Evolutionary conservation across 2,329 filamentous ascomycete species (phyloP).

Genomic region (Fusarium albosuccineum): DNA sequence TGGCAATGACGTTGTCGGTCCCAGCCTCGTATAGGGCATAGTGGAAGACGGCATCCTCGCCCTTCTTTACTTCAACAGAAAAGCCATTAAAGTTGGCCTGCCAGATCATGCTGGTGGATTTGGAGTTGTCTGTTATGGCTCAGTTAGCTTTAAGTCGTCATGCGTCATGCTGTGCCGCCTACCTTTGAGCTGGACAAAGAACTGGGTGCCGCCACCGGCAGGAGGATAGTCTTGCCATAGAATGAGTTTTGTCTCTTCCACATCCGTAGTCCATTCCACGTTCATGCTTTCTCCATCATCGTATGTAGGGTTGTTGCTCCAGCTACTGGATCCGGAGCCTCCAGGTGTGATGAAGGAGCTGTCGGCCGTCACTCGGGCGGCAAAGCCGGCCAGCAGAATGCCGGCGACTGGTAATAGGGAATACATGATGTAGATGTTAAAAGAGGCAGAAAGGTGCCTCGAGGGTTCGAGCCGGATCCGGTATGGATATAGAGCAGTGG

Average conservation of each 20-base stretch:
- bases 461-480: neutral
- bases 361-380: slow-evolving; percentile 11
- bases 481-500: neutral
- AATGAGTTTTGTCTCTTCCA: slow-evolving; percentile 34
- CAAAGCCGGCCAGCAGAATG: slow-evolving; percentile 19
- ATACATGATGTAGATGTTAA: slow-evolving; percentile 12
- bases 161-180: neutral
- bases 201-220: slow-evolving; percentile 19
- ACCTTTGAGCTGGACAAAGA: slow-evolving; percentile 15
- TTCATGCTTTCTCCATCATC: slow-evolving; percentile 39
- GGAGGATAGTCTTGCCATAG: slow-evolving; percentile 43
- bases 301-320: slow-evolving; percentile 44
- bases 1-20: slow-evolving; percentile 23
- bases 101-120: slow-evolving; percentile 39
- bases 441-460: neutral
- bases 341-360: slow-evolving; percentile 33
- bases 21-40: slow-evolving; percentile 28
- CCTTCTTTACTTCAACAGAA: slow-evolving; percentile 10
- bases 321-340: slow-evolving; percentile 29
- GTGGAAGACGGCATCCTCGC: slow-evolving; percentile 38
- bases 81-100: slow-evolving; percentile 34
- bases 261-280: slow-evolving; percentile 41
- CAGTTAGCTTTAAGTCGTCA: slow-evolving; percentile 2
- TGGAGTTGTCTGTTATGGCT: slow-evolving; percentile 31
- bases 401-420: slow-evolving; percentile 16